phyloP scores from a whole-genome alignment of 1,284 basidiomycete genomes.

The Tilletia setariae region DNA sequence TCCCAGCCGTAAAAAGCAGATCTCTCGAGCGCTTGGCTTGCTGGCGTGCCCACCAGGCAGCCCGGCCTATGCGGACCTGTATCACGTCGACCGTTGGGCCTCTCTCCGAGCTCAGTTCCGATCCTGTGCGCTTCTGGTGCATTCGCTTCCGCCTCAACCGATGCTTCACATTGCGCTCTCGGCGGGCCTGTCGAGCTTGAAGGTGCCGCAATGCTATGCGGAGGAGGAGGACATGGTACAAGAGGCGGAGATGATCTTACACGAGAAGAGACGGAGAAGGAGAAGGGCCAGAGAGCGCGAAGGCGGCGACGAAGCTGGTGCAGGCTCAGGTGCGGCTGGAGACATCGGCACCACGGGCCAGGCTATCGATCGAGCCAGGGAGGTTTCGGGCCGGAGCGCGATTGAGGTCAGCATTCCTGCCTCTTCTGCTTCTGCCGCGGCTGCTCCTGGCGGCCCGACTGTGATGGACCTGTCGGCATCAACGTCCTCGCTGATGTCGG shows the following conservation, averaged over 20 bases:
- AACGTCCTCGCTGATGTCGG: too few relatives aligned
- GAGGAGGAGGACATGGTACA: constrained; percentile 10
- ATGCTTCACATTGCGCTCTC: constrained; percentile 47
- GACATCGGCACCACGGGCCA: background rate
- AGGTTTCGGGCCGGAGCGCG: background rate
- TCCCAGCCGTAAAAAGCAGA: background rate
- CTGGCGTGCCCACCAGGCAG: constrained; percentile 31
- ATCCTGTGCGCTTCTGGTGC: constrained; percentile 34
- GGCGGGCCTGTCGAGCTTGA: constrained; percentile 43
- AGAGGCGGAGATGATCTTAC: background rate
- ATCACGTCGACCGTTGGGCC: constrained; percentile 29
- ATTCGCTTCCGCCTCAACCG: constrained; percentile 38
- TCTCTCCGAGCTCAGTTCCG: constrained; percentile 35
- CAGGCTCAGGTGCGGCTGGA: background rate
- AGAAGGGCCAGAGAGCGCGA: background rate
- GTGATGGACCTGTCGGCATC: too few relatives aligned
- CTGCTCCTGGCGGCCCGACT: background rate
- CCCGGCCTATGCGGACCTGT: constrained; percentile 42
- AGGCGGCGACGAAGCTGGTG: background rate
- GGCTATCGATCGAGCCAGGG: background rate
- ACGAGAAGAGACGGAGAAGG: background rate
- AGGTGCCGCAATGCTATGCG: constrained; percentile 41
- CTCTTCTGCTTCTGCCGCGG: background rate
- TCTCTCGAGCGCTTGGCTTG: constrained; percentile 40
- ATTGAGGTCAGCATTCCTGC: constrained; percentile 3